Base-by-base conservation (phyloP, 305 asterid species). In the Petunia hybrid region DNA sequence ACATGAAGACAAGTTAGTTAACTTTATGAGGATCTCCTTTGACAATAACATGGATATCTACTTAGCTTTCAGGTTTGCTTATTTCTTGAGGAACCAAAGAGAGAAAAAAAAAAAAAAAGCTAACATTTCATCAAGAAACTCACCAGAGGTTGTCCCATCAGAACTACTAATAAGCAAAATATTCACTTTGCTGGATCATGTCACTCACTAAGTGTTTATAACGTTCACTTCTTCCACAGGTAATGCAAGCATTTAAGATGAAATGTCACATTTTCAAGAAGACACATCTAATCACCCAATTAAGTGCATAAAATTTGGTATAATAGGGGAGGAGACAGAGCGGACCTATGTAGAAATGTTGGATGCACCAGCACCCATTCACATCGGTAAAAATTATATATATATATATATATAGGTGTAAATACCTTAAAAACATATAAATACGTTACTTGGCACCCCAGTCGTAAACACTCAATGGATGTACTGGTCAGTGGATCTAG, bases 1-100 rank as follows among this genome's bases (percentile, higher is more conserved):
- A 84, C 60, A 82, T 83, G 59, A 82, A 71, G 91, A 91, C 97
- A 92, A 90, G 86, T 53, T 31, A 80, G 89, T 84, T 81, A 68
- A 76, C 80, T 63, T 80, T 84, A 75, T 31, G 3, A 67, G 60
- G 74, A 77, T 80, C 70, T 8, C 10, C 53, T 38, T 65, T 86
- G 85, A 87, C 36, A 76, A 71, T 81, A 84, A 83, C 82, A 87
- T 84, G 80, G 71, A 66, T 84, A 79, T 76, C 77, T 79, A 40
- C 79, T 65, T 77, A 56, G 73, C 83, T 85, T 79, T 80, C 57
- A 61, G 39, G 38, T 69, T 82, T 85, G 83, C 67, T 41, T 77
- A 64, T 73, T 66, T 65, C 65, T 84, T 82, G 76, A 79, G 84
- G 80, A 46, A 74, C 78, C 66, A 62, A n/a, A 53, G 40, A 60